Conservation (phyloP, 768 basidiomycete genomes). For the Calocybe gangraenosa region DNA sequence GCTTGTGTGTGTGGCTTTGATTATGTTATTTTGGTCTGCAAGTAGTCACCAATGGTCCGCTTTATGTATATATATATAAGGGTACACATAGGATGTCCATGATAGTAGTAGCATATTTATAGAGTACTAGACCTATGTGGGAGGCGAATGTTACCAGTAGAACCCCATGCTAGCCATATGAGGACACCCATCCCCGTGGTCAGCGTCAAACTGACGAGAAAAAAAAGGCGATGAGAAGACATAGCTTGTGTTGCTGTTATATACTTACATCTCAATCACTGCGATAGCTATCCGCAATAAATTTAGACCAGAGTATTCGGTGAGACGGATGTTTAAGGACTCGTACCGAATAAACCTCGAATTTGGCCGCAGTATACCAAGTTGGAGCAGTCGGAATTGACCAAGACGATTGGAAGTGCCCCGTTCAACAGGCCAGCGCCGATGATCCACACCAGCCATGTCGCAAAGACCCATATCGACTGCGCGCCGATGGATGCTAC, state of each 20-base stretch:
- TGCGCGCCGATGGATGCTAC: constrained; percentile 57
- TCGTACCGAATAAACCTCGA: constrained; percentile 48
- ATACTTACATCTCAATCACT: constrained; percentile 47
- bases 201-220: constrained; percentile 33
- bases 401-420: constrained; percentile 41
- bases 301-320: not conserved
- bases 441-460: constrained; percentile 60
- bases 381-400: constrained; percentile 34
- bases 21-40: no score
- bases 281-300: constrained; percentile 34
- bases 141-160: constrained; percentile 24
- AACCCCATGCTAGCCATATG: constrained; percentile 51
- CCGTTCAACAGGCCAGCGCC: constrained; percentile 49
- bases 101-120: not conserved
- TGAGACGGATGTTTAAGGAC: not conserved
- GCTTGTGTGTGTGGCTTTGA: not conserved
- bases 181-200: constrained; percentile 44
- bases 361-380: constrained; percentile 57
- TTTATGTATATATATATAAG: constrained; percentile 1
- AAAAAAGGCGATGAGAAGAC: constrained; percentile 1
- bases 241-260: not conserved
- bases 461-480: constrained; percentile 52
- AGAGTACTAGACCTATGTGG: not conserved
- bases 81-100: not conserved
- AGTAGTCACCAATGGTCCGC: no score